Conservation (phyloP, 768 basidiomycete genomes). For the Ephemerocybe angulata region DNA sequence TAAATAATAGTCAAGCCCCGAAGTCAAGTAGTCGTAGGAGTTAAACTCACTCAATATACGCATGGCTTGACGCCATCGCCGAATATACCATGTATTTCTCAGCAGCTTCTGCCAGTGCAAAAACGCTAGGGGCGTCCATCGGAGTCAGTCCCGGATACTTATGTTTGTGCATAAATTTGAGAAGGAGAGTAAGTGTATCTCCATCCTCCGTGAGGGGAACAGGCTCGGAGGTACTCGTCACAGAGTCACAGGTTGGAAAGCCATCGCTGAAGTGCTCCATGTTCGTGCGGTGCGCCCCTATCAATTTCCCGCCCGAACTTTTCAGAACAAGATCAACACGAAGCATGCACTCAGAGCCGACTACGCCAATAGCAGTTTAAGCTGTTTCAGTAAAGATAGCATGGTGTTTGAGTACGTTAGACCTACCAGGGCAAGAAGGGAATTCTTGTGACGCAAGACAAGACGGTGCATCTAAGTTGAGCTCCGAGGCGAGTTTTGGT, state of each 20-base stretch:
- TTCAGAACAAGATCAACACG: background rate
- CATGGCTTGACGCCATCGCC: slow-evolving; percentile 3
- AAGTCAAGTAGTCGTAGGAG: background rate
- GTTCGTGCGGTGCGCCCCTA: background rate
- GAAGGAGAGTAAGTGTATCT: background rate
- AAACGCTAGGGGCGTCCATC: background rate
- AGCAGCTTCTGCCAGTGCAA: background rate
- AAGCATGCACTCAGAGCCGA: background rate
- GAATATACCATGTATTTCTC: background rate
- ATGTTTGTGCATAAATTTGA: background rate
- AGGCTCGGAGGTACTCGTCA: background rate
- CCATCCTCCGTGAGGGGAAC: background rate
- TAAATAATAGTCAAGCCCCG: too few species aligned
- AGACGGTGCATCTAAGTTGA: too few species aligned
- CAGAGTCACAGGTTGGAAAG: background rate
- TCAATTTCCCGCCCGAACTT: background rate
- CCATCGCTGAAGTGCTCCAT: background rate
- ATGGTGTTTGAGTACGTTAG: too few species aligned
- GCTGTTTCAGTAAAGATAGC: too few species aligned
- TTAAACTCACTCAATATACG: slow-evolving; percentile 2
- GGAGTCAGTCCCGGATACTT: background rate
- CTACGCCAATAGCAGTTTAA: too few species aligned
- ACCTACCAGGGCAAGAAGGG: too few species aligned
- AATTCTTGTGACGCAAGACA: too few species aligned
- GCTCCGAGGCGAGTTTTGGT: too few species aligned